Conservation (phyloP, 352 stramenopile genomes). For the Phytophthora sansomeana region DNA sequence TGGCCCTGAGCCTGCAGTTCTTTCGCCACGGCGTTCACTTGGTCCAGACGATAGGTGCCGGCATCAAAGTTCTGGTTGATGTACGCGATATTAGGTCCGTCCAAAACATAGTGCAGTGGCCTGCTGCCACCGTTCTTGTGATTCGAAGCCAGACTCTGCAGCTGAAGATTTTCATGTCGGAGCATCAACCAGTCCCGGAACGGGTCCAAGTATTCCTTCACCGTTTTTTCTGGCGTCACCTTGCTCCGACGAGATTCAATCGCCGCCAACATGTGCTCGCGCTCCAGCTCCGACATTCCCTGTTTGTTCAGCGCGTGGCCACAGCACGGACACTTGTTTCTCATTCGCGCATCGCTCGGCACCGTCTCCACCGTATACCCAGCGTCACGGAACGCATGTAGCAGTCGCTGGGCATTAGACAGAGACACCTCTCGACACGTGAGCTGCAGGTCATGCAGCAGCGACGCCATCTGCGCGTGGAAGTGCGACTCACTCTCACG, state of each 20-base stretch:
- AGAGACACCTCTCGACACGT: constrained; percentile 63
- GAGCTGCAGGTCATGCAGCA: constrained; percentile 66
- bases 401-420: constrained; percentile 52
- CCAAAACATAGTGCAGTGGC: constrained; percentile 89
- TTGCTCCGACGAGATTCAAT: constrained; percentile 71
- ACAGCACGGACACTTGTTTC: constrained; percentile 50
- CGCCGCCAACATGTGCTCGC: constrained; percentile 52
- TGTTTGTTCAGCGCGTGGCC: constrained; percentile 54
- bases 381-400: constrained; percentile 47
- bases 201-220: constrained; percentile 63
- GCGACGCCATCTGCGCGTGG: constrained; percentile 62
- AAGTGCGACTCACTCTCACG: constrained; percentile 29
- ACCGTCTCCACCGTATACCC: constrained; percentile 49
- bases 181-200: constrained; percentile 75
- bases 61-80: constrained; percentile 96
- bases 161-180: constrained; percentile 38
- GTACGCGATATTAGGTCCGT: constrained; percentile 98
- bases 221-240: constrained; percentile 39
- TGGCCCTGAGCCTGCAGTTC: constrained; percentile 86
- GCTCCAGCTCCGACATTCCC: constrained; percentile 47
- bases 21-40: constrained; percentile 94
- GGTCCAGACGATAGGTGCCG: constrained; percentile 94
- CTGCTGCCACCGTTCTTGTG: constrained; percentile 30
- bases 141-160: constrained; percentile 34
- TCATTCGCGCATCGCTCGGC: constrained; percentile 50